Percentiles rank a stretch among this genome's conserved stretches.
phyloP scores from a whole-genome alignment of 2,329 filamentous ascomycete genomes.

The Coniochaeta sp. region DNA sequence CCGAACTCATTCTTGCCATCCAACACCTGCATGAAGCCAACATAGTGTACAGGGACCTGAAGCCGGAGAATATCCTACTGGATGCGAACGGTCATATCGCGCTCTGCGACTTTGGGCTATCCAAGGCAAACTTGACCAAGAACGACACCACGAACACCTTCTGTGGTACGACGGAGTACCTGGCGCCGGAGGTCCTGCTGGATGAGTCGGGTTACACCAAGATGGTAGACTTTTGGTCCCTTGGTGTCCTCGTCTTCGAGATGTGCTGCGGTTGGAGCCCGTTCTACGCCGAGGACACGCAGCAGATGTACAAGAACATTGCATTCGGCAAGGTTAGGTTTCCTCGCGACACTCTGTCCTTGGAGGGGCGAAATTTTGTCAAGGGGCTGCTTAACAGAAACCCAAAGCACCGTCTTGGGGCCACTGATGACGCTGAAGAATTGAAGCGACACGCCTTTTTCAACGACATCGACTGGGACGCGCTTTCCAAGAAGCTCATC shows the following conservation, averaged over 20 bases:
- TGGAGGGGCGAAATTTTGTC: slow-evolving; percentile 94
- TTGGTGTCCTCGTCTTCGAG: slow-evolving; percentile 95
- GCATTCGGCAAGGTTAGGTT: slow-evolving; percentile 98
- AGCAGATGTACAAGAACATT: slow-evolving; percentile 99
- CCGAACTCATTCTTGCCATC: slow-evolving; percentile 89
- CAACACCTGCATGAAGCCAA: slow-evolving; percentile 95
- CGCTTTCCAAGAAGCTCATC: slow-evolving; percentile 81
- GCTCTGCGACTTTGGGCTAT: slow-evolving; percentile 93
- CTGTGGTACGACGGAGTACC: slow-evolving; percentile 95
- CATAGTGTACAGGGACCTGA: slow-evolving; percentile 95
- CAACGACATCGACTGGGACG: slow-evolving; percentile 85
- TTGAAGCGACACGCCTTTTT: slow-evolving; percentile 95
- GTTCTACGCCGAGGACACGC: slow-evolving; percentile 97
- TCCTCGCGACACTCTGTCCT: slow-evolving; percentile 86
- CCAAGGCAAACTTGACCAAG: slow-evolving; percentile 93
- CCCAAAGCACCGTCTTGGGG: slow-evolving; percentile 88
- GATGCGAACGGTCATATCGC: slow-evolving; percentile 98
- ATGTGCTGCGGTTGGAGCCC: slow-evolving; percentile 99
- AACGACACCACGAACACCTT: slow-evolving; percentile 99
- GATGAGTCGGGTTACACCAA: slow-evolving; percentile 98
- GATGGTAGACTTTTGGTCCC: slow-evolving; percentile 99
- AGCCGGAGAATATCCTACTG: slow-evolving; percentile 94
- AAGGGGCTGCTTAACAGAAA: slow-evolving; percentile 97
- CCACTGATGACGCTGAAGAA: slow-evolving; percentile 85
- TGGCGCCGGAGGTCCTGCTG: slow-evolving; percentile 88